phyloP scores from a whole-genome alignment of 2,329 filamentous ascomycete species.

The Hortaea sp. region DNA sequence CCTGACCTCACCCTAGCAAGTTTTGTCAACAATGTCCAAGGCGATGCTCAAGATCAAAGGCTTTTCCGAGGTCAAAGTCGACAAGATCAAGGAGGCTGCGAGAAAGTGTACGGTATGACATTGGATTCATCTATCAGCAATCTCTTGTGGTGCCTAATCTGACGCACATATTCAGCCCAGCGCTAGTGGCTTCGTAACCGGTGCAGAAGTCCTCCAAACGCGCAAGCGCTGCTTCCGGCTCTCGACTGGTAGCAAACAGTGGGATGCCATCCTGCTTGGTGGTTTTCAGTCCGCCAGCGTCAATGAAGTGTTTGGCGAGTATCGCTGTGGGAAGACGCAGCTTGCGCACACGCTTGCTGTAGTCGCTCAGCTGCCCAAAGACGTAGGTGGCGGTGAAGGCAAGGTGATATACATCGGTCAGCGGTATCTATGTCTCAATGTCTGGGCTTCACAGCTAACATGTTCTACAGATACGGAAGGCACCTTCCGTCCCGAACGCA shows the following conservation, averaged over 20 bases:
- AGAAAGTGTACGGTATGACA: conserved; percentile 46
- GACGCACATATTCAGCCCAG: conserved; percentile 36
- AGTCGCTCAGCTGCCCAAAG: conserved; percentile 44
- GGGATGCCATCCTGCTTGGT: conserved; percentile 53
- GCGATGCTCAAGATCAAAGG: conserved; percentile 57
- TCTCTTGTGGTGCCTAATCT: background rate
- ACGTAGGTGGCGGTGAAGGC: conserved; percentile 56
- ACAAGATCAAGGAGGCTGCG: conserved; percentile 60
- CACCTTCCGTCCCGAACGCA: conserved; percentile 58
- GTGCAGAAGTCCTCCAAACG: conserved; percentile 52
- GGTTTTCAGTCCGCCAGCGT: conserved; percentile 63
- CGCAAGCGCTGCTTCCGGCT: conserved; percentile 55
- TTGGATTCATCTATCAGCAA: too few species aligned
- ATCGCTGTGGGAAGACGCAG: conserved; percentile 59
- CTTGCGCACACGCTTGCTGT: conserved; percentile 60
- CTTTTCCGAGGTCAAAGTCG: conserved; percentile 60
- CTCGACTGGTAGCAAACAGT: conserved; percentile 60
- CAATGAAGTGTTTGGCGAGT: conserved; percentile 54
- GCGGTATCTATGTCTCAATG: background rate
- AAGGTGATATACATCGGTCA: conserved; percentile 59
- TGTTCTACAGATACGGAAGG: conserved; percentile 43
- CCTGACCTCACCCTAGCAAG: conserved; percentile 34
- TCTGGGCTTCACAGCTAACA: too few species aligned
- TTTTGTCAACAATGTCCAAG: conserved; percentile 50
- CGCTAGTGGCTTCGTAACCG: conserved; percentile 53